Conservation (phyloP, 169 alveolate genomes). For the Prorocentrum cordatum region DNA sequence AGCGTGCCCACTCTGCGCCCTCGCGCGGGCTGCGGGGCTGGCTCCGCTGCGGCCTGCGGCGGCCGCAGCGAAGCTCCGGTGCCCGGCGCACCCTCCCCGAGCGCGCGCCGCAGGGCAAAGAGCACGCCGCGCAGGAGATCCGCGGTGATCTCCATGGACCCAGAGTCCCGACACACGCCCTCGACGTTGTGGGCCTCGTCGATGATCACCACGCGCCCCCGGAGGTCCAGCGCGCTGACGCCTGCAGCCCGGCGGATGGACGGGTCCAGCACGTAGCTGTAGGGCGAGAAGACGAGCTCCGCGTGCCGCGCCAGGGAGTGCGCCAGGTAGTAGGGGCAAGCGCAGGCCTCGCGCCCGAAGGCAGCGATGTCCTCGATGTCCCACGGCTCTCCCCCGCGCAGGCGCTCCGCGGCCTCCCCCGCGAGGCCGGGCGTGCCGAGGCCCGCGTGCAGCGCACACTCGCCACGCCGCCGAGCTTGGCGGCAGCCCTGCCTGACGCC, state of each 20-base stretch:
- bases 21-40: too few relatives aligned
- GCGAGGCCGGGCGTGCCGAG: background rate
- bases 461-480: constrained; percentile 6
- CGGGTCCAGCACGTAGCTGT: constrained; percentile 52
- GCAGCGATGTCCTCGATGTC: constrained; percentile 51
- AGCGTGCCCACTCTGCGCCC: too few relatives aligned
- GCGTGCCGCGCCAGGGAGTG: constrained; percentile 53
- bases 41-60: too few relatives aligned
- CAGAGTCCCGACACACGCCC: constrained; percentile 53
- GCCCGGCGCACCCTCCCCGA: constrained; percentile 8
- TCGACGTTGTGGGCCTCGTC: constrained; percentile 68
- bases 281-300: constrained; percentile 33
- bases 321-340: constrained; percentile 45
- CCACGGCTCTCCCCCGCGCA: constrained; percentile 37
- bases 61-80: too few relatives aligned
- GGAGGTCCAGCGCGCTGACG: constrained; percentile 19
- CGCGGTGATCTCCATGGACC: constrained; percentile 10
- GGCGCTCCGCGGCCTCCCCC: background rate
- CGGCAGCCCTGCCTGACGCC: constrained; percentile 34
- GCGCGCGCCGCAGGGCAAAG: constrained; percentile 2
- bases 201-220: constrained; percentile 8
- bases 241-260: constrained; percentile 49
- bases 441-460: constrained; percentile 20
- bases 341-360: background rate
- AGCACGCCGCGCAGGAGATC: constrained; percentile 9